Percentiles rank a stretch among this genome's conserved stretches.
phyloP scores from a whole-genome alignment of 306 rosid species.

The Dryas octopetala region DNA sequence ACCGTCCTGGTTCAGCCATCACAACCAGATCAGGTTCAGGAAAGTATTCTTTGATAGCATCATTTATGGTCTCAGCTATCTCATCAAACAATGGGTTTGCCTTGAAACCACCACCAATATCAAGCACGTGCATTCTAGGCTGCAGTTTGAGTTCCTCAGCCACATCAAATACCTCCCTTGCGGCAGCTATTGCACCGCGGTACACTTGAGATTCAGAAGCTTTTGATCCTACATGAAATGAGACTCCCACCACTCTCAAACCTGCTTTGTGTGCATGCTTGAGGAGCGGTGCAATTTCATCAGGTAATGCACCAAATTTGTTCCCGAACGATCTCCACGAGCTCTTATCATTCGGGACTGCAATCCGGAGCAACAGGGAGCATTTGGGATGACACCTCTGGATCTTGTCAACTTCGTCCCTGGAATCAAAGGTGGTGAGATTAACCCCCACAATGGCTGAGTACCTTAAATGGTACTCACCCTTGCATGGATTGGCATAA shows the following conservation, averaged over 20 bases:
- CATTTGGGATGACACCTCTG: constrained; percentile 14
- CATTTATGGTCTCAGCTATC: constrained; percentile 4
- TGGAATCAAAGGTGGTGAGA: constrained; percentile 14
- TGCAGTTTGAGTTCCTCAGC: neutral
- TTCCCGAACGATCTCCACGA: constrained; percentile 5
- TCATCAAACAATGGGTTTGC: constrained; percentile 1
- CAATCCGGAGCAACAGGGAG: constrained; percentile 12
- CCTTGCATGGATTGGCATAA: constrained; percentile 25
- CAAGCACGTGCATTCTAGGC: constrained; percentile 8
- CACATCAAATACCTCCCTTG: neutral
- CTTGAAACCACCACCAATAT: constrained; percentile 5
- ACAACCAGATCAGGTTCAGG: neutral
- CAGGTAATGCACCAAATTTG: constrained; percentile 7
- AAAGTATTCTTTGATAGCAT: neutral
- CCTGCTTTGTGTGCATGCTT: neutral
- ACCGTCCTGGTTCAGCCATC: constrained; percentile 18
- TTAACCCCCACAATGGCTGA: constrained; percentile 16
- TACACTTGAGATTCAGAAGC: neutral
- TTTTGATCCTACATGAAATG: neutral
- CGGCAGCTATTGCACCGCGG: neutral
- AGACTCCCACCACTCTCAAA: neutral
- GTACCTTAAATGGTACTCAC: constrained; percentile 18
- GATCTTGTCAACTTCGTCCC: constrained; percentile 16
- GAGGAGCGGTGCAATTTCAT: neutral
- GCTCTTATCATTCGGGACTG: neutral